A percentile compares a stretch with the other conserved stretches of the same genome.
phyloP scores from a whole-genome alignment of 202 grass and related monocot species.

The Bolboschoenoplectus hybrid region DNA sequence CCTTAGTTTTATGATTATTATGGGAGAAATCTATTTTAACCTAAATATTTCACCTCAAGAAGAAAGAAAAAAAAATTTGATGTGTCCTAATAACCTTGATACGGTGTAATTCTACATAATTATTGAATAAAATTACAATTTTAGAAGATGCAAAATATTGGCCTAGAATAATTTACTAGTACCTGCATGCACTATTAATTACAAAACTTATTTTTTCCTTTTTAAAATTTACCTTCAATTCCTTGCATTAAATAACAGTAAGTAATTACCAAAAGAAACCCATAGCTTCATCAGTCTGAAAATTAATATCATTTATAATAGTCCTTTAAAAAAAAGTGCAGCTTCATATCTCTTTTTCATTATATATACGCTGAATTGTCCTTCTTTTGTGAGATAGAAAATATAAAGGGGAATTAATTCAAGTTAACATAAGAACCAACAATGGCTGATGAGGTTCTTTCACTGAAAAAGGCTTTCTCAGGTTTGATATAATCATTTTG shows the following conservation, averaged over 20 bases:
- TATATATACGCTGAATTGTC: background rate
- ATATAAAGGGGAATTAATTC: background rate
- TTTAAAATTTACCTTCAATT: background rate
- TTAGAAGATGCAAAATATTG: background rate
- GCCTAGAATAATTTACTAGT: background rate
- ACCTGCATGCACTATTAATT: background rate
- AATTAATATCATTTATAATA: conserved; percentile 3
- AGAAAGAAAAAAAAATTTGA: background rate
- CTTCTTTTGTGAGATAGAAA: background rate
- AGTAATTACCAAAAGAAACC: conserved; percentile 9
- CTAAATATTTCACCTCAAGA: background rate
- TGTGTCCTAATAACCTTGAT: background rate
- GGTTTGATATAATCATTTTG: conserved; percentile 41
- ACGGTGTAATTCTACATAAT: background rate
- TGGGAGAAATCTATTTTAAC: background rate
- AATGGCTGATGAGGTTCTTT: conserved; percentile 61
- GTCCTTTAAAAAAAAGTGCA: background rate
- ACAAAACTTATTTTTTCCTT: background rate
- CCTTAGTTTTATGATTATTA: background rate
- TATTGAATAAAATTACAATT: background rate
- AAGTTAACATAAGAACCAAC: background rate
- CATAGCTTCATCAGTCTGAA: background rate
- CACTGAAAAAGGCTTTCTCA: conserved; percentile 68
- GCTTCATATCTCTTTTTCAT: conserved; percentile 18
- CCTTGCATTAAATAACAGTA: background rate